These are phyloP conservation scores for Plasmodium reichenowi DNA, from an alignment of 169 alveolate species.

Conservation along the genomic window DNA sequence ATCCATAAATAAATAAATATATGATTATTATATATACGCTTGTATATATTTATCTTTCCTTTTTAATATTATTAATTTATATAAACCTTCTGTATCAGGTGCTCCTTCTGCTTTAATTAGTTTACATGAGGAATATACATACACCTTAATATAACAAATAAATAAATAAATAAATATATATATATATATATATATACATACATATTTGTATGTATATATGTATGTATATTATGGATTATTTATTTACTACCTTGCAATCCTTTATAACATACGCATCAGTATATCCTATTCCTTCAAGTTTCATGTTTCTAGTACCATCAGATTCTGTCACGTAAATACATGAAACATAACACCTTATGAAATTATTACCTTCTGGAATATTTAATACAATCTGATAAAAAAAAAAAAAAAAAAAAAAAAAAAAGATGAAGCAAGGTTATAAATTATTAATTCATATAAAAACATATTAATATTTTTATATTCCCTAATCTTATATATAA, in stretches of 20 bases:
- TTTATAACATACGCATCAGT: conserved; percentile 42
- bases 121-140: conserved; percentile 38
- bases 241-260: conserved; percentile 32
- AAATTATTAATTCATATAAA: too few relatives aligned
- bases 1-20: too few relatives aligned
- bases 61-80: conserved; percentile 2
- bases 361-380: conserved; percentile 30
- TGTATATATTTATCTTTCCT: not conserved
- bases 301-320: conserved; percentile 56
- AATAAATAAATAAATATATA: not conserved
- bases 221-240: not conserved
- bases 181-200: conserved; percentile 22
- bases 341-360: conserved; percentile 57
- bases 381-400: conserved; percentile 36
- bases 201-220: not conserved
- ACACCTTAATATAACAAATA: conserved; percentile 19
- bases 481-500: too few relatives aligned
- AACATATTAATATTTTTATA: too few relatives aligned
- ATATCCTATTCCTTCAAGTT: conserved; percentile 74
- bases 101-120: conserved; percentile 63
- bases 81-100: conserved; percentile 39
- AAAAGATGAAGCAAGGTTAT: not conserved
- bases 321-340: conserved; percentile 23
- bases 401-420: not conserved
- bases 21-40: not conserved